Conservation (phyloP, 768 basidiomycete species). For the Lactarius evosmus region DNA sequence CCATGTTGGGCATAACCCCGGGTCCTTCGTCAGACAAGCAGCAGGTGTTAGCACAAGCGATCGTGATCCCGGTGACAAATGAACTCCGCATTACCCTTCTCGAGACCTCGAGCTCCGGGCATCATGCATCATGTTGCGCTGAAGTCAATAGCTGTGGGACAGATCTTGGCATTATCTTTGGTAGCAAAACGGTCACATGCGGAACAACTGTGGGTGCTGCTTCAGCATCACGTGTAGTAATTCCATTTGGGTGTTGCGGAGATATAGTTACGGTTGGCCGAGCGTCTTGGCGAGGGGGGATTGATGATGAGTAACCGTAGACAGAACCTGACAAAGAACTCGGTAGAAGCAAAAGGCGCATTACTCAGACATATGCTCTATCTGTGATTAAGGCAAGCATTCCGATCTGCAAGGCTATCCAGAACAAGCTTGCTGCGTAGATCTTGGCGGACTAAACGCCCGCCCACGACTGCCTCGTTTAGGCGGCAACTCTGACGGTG, state of each 20-base stretch:
- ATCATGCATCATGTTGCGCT: not conserved
- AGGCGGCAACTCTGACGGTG: not conserved
- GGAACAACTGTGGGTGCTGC: not conserved
- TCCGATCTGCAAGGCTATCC: not conserved
- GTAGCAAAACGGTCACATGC: not conserved
- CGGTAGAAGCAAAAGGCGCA: not conserved
- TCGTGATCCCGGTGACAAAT: not conserved
- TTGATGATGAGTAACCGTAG: not conserved
- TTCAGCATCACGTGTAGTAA: not conserved
- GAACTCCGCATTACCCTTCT: too few relatives aligned
- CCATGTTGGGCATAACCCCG: not conserved
- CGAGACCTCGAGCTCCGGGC: not conserved
- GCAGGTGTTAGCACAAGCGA: not conserved
- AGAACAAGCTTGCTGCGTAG: not conserved
- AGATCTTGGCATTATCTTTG: not conserved
- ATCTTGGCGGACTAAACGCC: not conserved
- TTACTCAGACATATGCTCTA: not conserved
- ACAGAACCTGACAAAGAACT: not conserved
- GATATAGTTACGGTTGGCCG: not conserved
- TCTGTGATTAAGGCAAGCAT: not conserved
- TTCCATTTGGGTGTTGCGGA: too few relatives aligned
- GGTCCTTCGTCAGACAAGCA: not conserved
- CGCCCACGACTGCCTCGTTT: not conserved
- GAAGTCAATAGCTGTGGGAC: not conserved
- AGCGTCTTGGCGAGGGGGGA: not conserved